Evolutionary conservation across 1,284 basidiomycete species (phyloP).

Genomic region (Tetrapyrgos nigripes): DNA sequence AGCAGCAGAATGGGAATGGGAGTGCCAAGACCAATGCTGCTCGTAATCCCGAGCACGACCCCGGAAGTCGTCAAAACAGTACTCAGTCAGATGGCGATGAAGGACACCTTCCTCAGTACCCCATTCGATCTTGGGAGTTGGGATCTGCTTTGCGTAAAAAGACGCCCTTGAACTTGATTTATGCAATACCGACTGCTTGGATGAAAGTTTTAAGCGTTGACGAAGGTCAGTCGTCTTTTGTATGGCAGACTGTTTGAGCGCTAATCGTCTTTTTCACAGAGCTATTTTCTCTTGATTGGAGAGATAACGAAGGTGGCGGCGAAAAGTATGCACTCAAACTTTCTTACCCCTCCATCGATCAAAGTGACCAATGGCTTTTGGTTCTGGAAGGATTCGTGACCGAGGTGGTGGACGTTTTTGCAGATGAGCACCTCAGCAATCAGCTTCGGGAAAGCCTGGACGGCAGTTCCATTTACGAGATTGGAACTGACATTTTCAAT

Average conservation of each 20-base stretch:
- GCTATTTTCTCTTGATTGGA: constrained; percentile 39
- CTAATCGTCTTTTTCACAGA: constrained; percentile 7
- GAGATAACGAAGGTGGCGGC: constrained; percentile 26
- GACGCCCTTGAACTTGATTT: constrained; percentile 33
- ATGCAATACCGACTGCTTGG: constrained; percentile 35
- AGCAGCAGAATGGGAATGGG: too few species aligned
- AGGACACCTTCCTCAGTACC: constrained; percentile 28
- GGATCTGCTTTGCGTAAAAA: constrained; percentile 37
- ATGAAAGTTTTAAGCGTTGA: constrained; percentile 33
- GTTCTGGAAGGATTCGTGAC: constrained; percentile 36
- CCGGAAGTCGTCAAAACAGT: too few species aligned
- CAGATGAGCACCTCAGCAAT: constrained; percentile 10
- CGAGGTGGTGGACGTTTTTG: constrained; percentile 21
- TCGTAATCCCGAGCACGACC: neutral
- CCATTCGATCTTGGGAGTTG: constrained; percentile 41
- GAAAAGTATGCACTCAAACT: constrained; percentile 30
- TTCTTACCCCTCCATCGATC: constrained; percentile 29
- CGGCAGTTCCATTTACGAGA: neutral
- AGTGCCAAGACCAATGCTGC: too few species aligned
- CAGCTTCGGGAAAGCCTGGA: too few species aligned
- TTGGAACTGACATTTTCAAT: too few species aligned
- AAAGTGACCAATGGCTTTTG: constrained; percentile 43
- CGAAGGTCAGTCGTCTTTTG: constrained; percentile 27
- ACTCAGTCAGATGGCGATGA: too few species aligned
- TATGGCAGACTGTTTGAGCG: neutral